Evolutionary conservation across 2,329 filamentous ascomycete species (phyloP), one percentile per base, ranked within the genome.

Genomic region (Trichophyton benhamiae): DNA sequence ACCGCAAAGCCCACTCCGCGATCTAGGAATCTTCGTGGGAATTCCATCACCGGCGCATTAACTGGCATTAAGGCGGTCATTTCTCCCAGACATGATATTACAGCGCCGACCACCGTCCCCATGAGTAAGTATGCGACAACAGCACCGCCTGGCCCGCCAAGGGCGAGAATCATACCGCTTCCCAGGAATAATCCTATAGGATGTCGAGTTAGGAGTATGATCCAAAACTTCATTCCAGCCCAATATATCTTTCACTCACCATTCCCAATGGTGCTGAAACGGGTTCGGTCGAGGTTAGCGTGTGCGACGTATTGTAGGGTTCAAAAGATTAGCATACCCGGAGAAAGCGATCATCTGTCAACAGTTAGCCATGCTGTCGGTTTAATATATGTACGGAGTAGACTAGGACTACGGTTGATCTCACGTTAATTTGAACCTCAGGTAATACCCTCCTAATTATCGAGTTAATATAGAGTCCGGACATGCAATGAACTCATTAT

Each of bases 321-420:
- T 58, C 5, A 58, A 42, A 15, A 15, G 33, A 20, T 4, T 30
- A 52, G 57, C 71, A 58, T 70, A 76, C 72, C 75, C 75, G 60
- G 75, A 76, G 62, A 77, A 77, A 53, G 75, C 74, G 62, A 77
- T 77, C 75, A 77, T 77, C 73, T 76, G 63, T 6, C 8, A 57
- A 55, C 38, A 27, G 49, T 55, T 36, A 55, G 49, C 49, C n/a
- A 55, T 3, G 9, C 30, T 36, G 49, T 13, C 22, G 1, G 22
- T 15, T 22, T 5, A 20, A 9, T 48, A 20, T 17, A 15, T 30
- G 6, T 6, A 30, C 27, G n/a, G n/a, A 30, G 27, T 30, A 30
- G 27, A 6, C 27, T 30, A 6, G 27, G 6, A 30, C 27, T 30
- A 7, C 27, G 27, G 27, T 53, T 13, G 36, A 38, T 60, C 65